phyloP scores from a whole-genome alignment of 1,284 basidiomycete species.

The Papiliotrema fonsecae region DNA sequence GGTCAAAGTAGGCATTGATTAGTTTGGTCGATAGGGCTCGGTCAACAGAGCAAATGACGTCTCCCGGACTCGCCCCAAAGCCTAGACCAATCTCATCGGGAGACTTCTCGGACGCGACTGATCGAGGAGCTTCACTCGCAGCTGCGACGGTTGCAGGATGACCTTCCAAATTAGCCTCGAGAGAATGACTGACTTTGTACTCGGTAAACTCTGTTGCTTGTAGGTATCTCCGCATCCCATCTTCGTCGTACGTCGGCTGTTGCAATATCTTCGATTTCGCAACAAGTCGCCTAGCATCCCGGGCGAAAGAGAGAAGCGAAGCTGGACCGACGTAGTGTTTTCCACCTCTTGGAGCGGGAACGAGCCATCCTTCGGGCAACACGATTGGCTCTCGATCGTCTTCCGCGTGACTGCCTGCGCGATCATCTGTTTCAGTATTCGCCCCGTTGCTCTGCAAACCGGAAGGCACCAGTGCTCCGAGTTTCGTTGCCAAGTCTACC shows the following conservation, averaged over 20 bases:
- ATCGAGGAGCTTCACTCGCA: background rate
- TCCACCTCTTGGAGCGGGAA: constrained; percentile 16
- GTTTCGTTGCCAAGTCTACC: constrained; percentile 2
- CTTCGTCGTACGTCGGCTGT: constrained; percentile 12
- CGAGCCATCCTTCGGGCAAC: constrained; percentile 18
- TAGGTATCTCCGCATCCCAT: constrained; percentile 11
- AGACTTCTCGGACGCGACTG: background rate
- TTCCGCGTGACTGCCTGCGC: background rate
- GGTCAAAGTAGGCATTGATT: constrained; percentile 14
- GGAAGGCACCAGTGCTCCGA: background rate
- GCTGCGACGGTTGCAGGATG: constrained; percentile 15
- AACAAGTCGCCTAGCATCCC: constrained; percentile 9
- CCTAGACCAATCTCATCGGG: background rate
- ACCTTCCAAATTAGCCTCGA: constrained; percentile 14
- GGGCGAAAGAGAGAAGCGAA: constrained; percentile 15
- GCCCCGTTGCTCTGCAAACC: background rate
- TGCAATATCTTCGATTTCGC: constrained; percentile 10
- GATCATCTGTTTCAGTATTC: too few relatives aligned
- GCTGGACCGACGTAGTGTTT: constrained; percentile 19
- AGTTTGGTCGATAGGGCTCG: constrained; percentile 3
- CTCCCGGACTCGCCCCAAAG: background rate
- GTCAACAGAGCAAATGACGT: background rate
- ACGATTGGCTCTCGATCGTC: background rate
- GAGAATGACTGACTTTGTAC: constrained; percentile 13
- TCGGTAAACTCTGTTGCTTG: constrained; percentile 18